Evolutionary conservation across 148 eudicot genomes (phyloP), one percentile per base, ranked within the genome.

Genomic region (Beta vulgaris): DNA sequence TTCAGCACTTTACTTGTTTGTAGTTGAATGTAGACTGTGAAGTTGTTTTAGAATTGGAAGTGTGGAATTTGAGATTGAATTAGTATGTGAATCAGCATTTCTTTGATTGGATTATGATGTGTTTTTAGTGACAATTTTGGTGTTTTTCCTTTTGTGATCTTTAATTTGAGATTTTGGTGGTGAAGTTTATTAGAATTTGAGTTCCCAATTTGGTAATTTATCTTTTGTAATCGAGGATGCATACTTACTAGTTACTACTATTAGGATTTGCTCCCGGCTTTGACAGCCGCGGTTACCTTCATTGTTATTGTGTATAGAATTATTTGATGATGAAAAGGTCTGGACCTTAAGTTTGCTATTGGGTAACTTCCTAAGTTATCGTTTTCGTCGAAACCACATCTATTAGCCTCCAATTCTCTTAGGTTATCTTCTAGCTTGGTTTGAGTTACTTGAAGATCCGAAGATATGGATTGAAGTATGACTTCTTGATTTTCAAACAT

Each of bases 41-140:
- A 74, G 71, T 36, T 74, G 46, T 49, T 16, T 11, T 74, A 74
- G 51, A 63, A 39, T 23, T 32, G 39, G 46, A 63, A 62, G 69
- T 73, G 6, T 23, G 32, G 25, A 32, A 39, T 23, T 60, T 73
- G 43, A 43, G 51, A 49, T 61, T 60, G 55, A 44, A 34, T 49
- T 74, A 46, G 32, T 63, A 23, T 62, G 35, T 32, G 42, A 49
- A 62, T 73, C 28, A 10, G 55, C 36, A 37, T 19, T 73, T 10
- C 25, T 39, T 32, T 39, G 19, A 46, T 14, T 57, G 62, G 64
- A 23, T 29, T 6, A 29, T 31, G 14, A 32, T 60, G 10, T 73
- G 40, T 29, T 31, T 73, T 62, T 32, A 14, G 69, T 58, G 37
- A 16, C 51, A 42, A 7, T 40, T 58, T 40, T 73, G 54, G 60